phyloP scores from a whole-genome alignment of 1,139 yeast species.

The Lizanozyma gosingica region DNA sequence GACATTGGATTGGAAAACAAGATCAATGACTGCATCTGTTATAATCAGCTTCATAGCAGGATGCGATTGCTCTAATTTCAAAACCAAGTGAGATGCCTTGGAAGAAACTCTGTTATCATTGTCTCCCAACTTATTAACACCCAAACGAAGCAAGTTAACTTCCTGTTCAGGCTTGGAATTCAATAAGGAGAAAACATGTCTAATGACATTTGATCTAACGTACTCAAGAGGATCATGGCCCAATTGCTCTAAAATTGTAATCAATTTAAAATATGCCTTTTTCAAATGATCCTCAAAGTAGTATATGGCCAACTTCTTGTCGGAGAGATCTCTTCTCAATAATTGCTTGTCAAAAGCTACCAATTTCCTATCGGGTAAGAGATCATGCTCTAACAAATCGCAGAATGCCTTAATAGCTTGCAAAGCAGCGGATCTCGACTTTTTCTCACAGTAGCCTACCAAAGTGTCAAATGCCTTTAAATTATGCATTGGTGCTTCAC shows the following conservation, averaged over 20 bases:
- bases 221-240: constrained; percentile 90
- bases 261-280: constrained; percentile 58
- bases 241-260: constrained; percentile 54
- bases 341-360: constrained; percentile 76
- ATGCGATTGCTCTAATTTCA: constrained; percentile 81
- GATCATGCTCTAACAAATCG: constrained; percentile 66
- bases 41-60: constrained; percentile 91
- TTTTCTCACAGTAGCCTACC: constrained; percentile 74
- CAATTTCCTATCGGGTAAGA: constrained; percentile 77
- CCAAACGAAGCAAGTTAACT: constrained; percentile 77
- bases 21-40: constrained; percentile 71
- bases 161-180: constrained; percentile 94
- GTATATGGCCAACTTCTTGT: constrained; percentile 47
- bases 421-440: constrained; percentile 87
- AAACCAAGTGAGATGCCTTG: constrained; percentile 72
- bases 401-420: constrained; percentile 85
- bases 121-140: constrained; percentile 92
- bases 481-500: constrained; percentile 92
- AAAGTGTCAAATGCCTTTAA: constrained; percentile 75
- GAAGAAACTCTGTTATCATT: constrained; percentile 85
- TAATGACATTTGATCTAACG: constrained; percentile 70
- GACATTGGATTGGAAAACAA: constrained; percentile 62
- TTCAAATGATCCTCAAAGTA: constrained; percentile 89
- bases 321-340: constrained; percentile 38
- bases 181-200: constrained; percentile 71